Conservation (phyloP, 169 alveolate genomes). For the Eimeria zaria region DNA sequence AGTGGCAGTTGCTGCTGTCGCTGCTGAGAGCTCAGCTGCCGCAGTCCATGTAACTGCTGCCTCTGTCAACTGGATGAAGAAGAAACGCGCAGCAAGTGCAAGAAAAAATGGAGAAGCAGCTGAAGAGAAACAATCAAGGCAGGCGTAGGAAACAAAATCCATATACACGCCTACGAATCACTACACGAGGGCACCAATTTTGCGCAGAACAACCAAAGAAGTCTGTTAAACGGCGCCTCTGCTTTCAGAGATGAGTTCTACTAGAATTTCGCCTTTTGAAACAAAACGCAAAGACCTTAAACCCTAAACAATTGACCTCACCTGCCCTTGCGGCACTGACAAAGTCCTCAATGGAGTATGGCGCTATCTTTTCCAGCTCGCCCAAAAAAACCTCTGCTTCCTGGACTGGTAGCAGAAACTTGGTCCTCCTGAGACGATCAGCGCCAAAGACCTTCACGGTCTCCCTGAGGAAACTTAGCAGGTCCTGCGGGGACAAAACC, state of each 20-base stretch:
- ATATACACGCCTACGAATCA: background rate
- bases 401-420: constrained; percentile 8
- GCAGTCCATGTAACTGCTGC: background rate
- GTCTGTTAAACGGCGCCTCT: background rate
- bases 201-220: background rate
- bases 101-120: background rate
- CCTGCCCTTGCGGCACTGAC: constrained; percentile 44
- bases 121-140: background rate
- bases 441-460: constrained; percentile 61
- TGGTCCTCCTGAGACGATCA: background rate
- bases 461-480: constrained; percentile 37
- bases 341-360: background rate
- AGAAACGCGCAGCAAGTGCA: constrained; percentile 45
- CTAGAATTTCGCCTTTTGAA: background rate
- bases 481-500: background rate
- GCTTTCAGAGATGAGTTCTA: background rate
- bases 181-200: background rate
- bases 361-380: constrained; percentile 32
- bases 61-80: constrained; percentile 30
- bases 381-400: constrained; percentile 26
- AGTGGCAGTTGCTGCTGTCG: background rate
- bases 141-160: background rate
- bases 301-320: background rate
- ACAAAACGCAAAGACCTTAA: background rate
- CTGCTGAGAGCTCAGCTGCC: constrained; percentile 45